These are phyloP conservation scores for Penicillium angulare DNA, from an alignment of 495 filamentous ascomycete species.

Conservation along the genomic window DNA sequence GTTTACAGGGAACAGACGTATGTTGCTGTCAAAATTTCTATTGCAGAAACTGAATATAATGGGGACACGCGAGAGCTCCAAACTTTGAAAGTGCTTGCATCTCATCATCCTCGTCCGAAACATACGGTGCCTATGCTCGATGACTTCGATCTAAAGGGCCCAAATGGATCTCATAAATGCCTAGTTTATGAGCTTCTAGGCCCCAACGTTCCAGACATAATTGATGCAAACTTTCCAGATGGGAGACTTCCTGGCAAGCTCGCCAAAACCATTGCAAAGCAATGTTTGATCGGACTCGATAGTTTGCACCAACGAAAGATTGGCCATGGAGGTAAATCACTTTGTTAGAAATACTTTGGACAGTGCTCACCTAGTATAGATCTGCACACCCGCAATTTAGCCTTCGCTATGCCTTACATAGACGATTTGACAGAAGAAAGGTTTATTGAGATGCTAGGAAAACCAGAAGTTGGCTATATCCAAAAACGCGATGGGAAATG, in stretches of 20 bases:
- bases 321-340: slow-evolving; percentile 40
- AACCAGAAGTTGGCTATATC: slow-evolving; percentile 34
- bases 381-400: slow-evolving; percentile 49
- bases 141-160: slow-evolving; percentile 35
- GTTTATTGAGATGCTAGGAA: slow-evolving; percentile 34
- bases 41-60: slow-evolving; percentile 20
- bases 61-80: slow-evolving; percentile 23
- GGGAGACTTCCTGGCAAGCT: slow-evolving; percentile 40
- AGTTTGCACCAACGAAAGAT: slow-evolving; percentile 42
- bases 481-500: slow-evolving; percentile 30
- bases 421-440: slow-evolving; percentile 21
- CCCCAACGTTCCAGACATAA: slow-evolving; percentile 31
- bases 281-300: slow-evolving; percentile 39
- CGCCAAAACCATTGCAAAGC: slow-evolving; percentile 43
- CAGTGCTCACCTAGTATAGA: slow-evolving; percentile 27
- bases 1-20: slow-evolving; percentile 20
- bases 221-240: slow-evolving; percentile 24
- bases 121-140: slow-evolving; percentile 39
- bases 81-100: slow-evolving; percentile 21
- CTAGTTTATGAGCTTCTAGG: slow-evolving; percentile 47
- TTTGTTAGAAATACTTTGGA: slow-evolving; percentile 7
- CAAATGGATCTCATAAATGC: slow-evolving; percentile 48
- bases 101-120: slow-evolving; percentile 12
- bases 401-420: slow-evolving; percentile 32
- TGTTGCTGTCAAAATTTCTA: slow-evolving; percentile 32